Evolutionary conservation across 352 stramenopile genomes (phyloP).

Genomic region (Sclerospora graminicola): DNA sequence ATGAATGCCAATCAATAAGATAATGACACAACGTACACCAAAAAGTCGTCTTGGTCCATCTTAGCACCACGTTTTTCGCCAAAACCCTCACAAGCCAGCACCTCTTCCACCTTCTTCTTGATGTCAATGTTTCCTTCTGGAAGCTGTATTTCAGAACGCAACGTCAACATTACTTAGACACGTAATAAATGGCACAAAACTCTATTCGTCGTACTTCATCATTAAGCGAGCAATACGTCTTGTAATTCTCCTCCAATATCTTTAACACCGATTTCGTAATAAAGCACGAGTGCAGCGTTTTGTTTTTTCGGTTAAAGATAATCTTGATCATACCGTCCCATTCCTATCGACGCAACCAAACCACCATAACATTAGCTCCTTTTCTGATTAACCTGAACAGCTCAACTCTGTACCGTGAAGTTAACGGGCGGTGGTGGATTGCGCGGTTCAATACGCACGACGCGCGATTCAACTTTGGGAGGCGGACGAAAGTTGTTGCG

Average conservation of each 20-base stretch:
- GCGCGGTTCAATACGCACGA: constrained; percentile 95
- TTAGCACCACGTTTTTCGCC: constrained; percentile 89
- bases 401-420: constrained; percentile 74
- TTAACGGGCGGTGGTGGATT: constrained; percentile 98
- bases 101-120: constrained; percentile 90
- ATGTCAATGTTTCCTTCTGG: constrained; percentile 77
- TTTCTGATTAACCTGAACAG: neutral
- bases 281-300: constrained; percentile 95
- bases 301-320: constrained; percentile 99
- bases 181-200: neutral
- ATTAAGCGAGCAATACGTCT: constrained; percentile 91
- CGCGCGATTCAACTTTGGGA: constrained; percentile 93
- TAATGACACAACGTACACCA: constrained; percentile 53
- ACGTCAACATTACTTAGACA: neutral
- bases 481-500: constrained; percentile 99
- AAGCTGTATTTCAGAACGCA: constrained; percentile 25
- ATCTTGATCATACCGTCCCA: constrained; percentile 99
- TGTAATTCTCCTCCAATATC: constrained; percentile 95
- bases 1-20: too few relatives aligned
- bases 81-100: constrained; percentile 86
- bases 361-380: constrained; percentile 4
- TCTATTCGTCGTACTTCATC: constrained; percentile 37
- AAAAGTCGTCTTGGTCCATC: constrained; percentile 97
- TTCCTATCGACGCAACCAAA: constrained; percentile 49
- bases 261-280: constrained; percentile 94